Conservation (phyloP, 106 monocot genomes). For the Phalaenopsis aphrodite region DNA sequence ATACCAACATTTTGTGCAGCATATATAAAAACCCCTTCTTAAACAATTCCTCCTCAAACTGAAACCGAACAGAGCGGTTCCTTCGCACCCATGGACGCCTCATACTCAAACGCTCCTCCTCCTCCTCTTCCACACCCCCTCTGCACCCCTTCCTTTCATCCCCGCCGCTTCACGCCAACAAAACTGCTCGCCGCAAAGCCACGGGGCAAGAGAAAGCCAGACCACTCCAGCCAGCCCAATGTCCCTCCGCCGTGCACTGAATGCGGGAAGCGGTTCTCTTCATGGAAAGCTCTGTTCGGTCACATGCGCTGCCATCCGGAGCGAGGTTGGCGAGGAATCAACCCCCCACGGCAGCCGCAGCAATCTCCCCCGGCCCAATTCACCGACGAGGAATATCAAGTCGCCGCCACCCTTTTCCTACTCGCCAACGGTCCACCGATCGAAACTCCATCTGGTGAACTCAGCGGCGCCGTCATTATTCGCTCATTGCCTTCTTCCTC, state of each 20-base stretch:
- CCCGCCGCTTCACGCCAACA: too few relatives aligned
- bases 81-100: too few relatives aligned
- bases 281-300: background rate
- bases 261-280: background rate
- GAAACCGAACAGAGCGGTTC: too few relatives aligned
- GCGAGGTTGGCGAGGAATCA: background rate
- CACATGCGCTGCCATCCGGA: conserved; percentile 5
- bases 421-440: conserved; percentile 6
- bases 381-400: conserved; percentile 21
- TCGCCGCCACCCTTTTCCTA: conserved; percentile 28
- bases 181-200: background rate
- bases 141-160: too few relatives aligned
- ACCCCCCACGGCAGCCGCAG: conserved; percentile 4
- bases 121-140: background rate
- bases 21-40: too few relatives aligned
- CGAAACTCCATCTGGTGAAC: background rate
- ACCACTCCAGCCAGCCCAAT: background rate
- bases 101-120: too few relatives aligned
- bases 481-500: too few relatives aligned
- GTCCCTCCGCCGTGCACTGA: conserved; percentile 1
- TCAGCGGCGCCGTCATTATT: too few relatives aligned
- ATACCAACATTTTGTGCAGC: too few relatives aligned
- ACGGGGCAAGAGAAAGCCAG: background rate
- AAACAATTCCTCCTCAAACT: too few relatives aligned
- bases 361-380: background rate